These are phyloP conservation scores for Diddensiella santjacobensis DNA, from an alignment of 805 yeast genomes.

Conservation along the genomic window DNA sequence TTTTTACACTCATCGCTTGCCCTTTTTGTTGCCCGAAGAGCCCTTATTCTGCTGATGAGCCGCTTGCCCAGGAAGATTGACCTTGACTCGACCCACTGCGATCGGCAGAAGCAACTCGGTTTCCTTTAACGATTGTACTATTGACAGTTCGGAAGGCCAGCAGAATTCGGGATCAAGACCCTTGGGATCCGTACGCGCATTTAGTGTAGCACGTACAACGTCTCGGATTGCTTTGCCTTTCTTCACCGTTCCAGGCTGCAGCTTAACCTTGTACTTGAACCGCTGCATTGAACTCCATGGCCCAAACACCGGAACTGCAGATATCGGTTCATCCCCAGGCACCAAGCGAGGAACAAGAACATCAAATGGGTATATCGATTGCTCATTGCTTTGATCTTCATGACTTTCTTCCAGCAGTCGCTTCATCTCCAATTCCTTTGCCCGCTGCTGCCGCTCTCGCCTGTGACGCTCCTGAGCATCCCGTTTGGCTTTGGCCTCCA, in stretches of 20 bases:
- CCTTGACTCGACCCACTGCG: constrained; percentile 68
- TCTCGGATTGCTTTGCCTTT: constrained; percentile 85
- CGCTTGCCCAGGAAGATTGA: constrained; percentile 34
- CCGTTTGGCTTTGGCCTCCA: constrained; percentile 37
- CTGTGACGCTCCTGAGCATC: constrained; percentile 34
- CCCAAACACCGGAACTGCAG: constrained; percentile 81
- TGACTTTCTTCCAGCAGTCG: constrained; percentile 40
- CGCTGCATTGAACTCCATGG: constrained; percentile 83
- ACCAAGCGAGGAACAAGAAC: constrained; percentile 29
- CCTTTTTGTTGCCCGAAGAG: constrained; percentile 9
- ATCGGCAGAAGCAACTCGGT: constrained; percentile 63
- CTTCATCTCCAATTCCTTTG: constrained; percentile 41
- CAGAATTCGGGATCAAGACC: constrained; percentile 51
- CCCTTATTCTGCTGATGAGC: constrained; percentile 3
- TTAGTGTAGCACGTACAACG: constrained; percentile 53
- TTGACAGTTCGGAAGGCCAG: constrained; percentile 67
- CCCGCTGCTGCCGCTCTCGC: constrained; percentile 38
- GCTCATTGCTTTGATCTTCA: constrained; percentile 31
- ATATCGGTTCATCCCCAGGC: constrained; percentile 50
- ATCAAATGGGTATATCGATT: constrained; percentile 45
- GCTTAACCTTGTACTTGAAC: constrained; percentile 74
- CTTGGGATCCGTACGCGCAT: constrained; percentile 31
- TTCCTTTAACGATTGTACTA: constrained; percentile 53
- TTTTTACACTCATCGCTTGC: constrained; percentile 7
- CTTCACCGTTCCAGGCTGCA: constrained; percentile 73